Conservation (phyloP, 2,329 filamentous ascomycete genomes). For the Neonectria magnoliae region DNA sequence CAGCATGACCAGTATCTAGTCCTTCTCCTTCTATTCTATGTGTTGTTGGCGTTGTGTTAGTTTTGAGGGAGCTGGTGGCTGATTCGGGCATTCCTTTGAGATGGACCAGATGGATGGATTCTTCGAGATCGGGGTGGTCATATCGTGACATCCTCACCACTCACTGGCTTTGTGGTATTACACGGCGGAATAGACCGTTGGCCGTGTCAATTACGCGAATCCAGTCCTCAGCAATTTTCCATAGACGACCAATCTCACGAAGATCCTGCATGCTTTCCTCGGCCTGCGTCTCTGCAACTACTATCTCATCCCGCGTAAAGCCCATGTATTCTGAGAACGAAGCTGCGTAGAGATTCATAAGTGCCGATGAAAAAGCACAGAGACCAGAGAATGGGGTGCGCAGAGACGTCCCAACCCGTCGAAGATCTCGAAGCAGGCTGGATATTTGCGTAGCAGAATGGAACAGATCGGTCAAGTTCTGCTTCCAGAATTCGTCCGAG, state of each 20-base stretch:
- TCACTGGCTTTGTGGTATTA: constrained; percentile 9
- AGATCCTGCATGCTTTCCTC: constrained; percentile 27
- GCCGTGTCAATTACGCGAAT: constrained; percentile 38
- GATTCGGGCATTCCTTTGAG: constrained; percentile 38
- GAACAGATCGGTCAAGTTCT: constrained; percentile 32
- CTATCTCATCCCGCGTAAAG: constrained; percentile 11
- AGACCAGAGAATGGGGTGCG: constrained; percentile 37
- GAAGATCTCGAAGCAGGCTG: constrained; percentile 31
- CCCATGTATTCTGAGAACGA: constrained; percentile 35
- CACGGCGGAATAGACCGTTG: constrained; percentile 27
- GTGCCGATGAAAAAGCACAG: constrained; percentile 32
- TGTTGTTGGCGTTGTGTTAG: neutral
- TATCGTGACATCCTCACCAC: constrained; percentile 34
- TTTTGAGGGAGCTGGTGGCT: neutral
- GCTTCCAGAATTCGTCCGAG: constrained; percentile 32
- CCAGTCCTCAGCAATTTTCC: constrained; percentile 41
- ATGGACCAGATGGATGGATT: constrained; percentile 36
- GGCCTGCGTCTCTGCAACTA: constrained; percentile 26
- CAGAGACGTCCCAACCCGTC: constrained; percentile 31
- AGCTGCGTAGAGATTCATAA: constrained; percentile 36
- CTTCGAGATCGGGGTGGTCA: constrained; percentile 39
- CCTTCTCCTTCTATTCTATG: constrained; percentile 3
- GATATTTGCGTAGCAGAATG: constrained; percentile 38
- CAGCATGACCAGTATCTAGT: neutral
- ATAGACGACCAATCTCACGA: constrained; percentile 28